Conservation (phyloP, 345 rosid genomes). For the Combretum micranthum region DNA sequence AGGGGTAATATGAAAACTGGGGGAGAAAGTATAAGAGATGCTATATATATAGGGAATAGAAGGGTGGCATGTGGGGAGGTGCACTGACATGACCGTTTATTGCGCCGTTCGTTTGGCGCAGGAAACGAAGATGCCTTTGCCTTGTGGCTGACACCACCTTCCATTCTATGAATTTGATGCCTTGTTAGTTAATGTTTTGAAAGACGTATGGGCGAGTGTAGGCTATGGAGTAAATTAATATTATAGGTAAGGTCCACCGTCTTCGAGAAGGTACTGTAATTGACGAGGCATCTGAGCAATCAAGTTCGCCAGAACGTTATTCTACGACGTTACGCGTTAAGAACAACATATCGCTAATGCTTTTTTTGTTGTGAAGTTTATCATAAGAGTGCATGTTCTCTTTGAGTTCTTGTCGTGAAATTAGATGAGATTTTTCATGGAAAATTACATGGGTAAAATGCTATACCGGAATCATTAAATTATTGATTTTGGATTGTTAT, state of each 20-base stretch:
- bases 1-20: conserved; percentile 1
- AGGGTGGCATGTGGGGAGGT: background rate
- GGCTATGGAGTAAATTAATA: background rate
- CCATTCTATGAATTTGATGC: background rate
- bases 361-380: too few species aligned
- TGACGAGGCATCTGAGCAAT: background rate
- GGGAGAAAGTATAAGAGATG: background rate
- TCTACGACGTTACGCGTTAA: too few species aligned
- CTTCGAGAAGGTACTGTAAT: too few species aligned
- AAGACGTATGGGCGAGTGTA: background rate
- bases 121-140: conserved; percentile 12
- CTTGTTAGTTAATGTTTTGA: background rate
- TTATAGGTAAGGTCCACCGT: background rate
- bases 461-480: too few species aligned
- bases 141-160: background rate
- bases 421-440: too few species aligned
- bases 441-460: too few species aligned
- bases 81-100: conserved; percentile 42
- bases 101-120: conserved; percentile 39
- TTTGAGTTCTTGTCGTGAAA: too few species aligned
- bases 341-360: too few species aligned
- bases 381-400: too few species aligned
- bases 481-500: too few species aligned
- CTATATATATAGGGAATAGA: conserved; percentile 4
- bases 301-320: background rate